These are phyloP conservation scores for Verticillium nubilum DNA, from an alignment of 2,329 filamentous ascomycete genomes.

Conservation along the genomic window DNA sequence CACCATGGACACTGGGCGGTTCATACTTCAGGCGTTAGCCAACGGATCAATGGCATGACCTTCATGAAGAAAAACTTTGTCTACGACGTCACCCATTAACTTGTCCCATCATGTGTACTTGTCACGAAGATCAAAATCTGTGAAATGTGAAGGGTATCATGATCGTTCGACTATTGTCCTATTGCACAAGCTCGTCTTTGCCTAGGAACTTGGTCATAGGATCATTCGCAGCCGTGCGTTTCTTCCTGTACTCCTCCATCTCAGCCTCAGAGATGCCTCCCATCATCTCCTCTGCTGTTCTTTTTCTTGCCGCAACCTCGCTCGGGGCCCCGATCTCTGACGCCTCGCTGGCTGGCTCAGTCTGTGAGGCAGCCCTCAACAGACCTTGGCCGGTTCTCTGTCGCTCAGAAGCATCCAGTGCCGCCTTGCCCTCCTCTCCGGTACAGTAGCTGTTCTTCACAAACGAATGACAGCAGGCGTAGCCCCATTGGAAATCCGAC, in stretches of 20 bases:
- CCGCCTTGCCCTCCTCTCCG: slow-evolving; percentile 77
- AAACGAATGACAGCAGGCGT: slow-evolving; percentile 87
- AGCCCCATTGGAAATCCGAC: slow-evolving; percentile 92
- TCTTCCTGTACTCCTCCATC: slow-evolving; percentile 78
- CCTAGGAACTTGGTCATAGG: slow-evolving; percentile 82
- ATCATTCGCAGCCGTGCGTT: slow-evolving; percentile 68
- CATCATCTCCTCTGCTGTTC: slow-evolving; percentile 73
- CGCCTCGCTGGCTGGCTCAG: slow-evolving; percentile 20
- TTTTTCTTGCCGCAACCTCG: slow-evolving; percentile 50
- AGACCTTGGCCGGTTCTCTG: slow-evolving; percentile 44
- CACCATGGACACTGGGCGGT: slow-evolving; percentile 32
- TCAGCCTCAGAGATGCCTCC: slow-evolving; percentile 76
- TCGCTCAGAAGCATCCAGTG: slow-evolving; percentile 70
- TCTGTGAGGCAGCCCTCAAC: slow-evolving; percentile 18
- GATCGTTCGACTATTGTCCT: slow-evolving; percentile 6
- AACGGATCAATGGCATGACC: slow-evolving; percentile 42
- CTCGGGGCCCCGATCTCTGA: slow-evolving; percentile 24
- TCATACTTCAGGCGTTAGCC: slow-evolving; percentile 48
- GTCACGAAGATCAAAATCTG: not conserved
- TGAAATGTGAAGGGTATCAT: slow-evolving; percentile 12
- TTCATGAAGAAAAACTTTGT: slow-evolving; percentile 8
- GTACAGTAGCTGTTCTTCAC: slow-evolving; percentile 98
- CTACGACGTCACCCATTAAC: not conserved
- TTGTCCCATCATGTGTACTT: not conserved
- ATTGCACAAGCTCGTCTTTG: slow-evolving; percentile 59